phyloP scores from a whole-genome alignment of 768 basidiomycete genomes.

The Pulveroboletus ravenelii region DNA sequence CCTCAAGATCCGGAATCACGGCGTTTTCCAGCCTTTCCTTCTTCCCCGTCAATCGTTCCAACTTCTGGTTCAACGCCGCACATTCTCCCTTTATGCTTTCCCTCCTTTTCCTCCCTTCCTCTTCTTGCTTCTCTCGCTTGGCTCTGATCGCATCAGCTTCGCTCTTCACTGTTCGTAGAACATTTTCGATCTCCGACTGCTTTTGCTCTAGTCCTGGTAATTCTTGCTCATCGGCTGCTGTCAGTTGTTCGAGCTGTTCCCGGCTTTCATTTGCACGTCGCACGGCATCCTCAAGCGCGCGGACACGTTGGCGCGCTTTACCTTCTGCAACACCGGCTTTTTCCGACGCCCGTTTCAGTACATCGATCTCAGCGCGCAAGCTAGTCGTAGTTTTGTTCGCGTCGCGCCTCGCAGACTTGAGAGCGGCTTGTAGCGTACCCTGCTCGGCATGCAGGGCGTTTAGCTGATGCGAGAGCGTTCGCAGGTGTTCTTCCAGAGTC shows the following conservation, averaged over 20 bases:
- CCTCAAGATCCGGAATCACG: slow-evolving; percentile 63
- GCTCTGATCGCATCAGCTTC: slow-evolving; percentile 44
- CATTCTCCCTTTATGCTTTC: slow-evolving; percentile 60
- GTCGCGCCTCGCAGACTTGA: slow-evolving; percentile 77
- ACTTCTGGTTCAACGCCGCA: slow-evolving; percentile 46
- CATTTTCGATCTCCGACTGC: slow-evolving; percentile 39
- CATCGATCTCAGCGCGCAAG: slow-evolving; percentile 79
- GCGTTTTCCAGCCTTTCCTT: slow-evolving; percentile 60
- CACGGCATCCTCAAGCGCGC: slow-evolving; percentile 84
- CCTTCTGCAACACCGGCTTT: slow-evolving; percentile 70
- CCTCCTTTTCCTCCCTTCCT: slow-evolving; percentile 47
- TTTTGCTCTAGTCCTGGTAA: slow-evolving; percentile 38
- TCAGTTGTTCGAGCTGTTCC: slow-evolving; percentile 40
- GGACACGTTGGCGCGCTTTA: slow-evolving; percentile 79
- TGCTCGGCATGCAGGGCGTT: slow-evolving; percentile 60
- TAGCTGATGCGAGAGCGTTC: slow-evolving; percentile 65
- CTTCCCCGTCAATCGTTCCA: slow-evolving; percentile 65
- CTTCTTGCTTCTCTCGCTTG: slow-evolving; percentile 46
- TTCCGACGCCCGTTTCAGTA: slow-evolving; percentile 77
- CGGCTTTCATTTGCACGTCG: slow-evolving; percentile 66
- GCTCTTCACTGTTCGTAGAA: slow-evolving; percentile 35
- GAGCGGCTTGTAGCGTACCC: slow-evolving; percentile 56
- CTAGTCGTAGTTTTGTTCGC: slow-evolving; percentile 80
- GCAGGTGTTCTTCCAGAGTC: slow-evolving; percentile 62
- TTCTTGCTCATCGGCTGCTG: slow-evolving; percentile 35